Evolutionary conservation across 1,284 basidiomycete genomes (phyloP).

Genomic region (Ceraceosorus bombacis): DNA sequence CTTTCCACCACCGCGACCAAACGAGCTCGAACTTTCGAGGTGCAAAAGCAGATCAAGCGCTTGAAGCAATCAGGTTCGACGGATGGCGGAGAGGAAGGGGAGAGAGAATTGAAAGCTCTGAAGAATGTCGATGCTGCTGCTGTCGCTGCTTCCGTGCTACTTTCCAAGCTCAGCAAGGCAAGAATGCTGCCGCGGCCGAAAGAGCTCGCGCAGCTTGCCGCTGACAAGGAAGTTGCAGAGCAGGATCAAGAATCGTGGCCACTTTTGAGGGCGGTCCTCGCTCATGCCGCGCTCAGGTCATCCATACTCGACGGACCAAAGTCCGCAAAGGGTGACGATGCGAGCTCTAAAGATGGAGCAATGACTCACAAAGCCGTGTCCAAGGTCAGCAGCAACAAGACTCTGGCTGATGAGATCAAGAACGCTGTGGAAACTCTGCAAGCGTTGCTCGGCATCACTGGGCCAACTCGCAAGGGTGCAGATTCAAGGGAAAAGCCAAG

Average conservation of each 20-base stretch:
- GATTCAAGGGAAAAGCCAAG: constrained; percentile 8
- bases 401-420: constrained; percentile 60
- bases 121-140: constrained; percentile 54
- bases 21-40: constrained; percentile 73
- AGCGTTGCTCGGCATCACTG: constrained; percentile 7
- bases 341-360: constrained; percentile 5
- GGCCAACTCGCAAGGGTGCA: no score
- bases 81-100: constrained; percentile 49
- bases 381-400: constrained; percentile 70
- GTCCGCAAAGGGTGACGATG: neutral
- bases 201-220: constrained; percentile 5
- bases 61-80: constrained; percentile 59
- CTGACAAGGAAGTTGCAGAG: neutral
- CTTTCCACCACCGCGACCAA: constrained; percentile 66
- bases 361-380: constrained; percentile 49
- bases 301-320: constrained; percentile 24
- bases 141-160: constrained; percentile 24
- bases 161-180: constrained; percentile 35
- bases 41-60: constrained; percentile 73
- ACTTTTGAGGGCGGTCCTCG: constrained; percentile 13
- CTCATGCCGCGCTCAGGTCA: constrained; percentile 27
- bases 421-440: constrained; percentile 54
- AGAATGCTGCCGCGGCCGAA: constrained; percentile 20
- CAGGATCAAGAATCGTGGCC: neutral
- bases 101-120: constrained; percentile 61